Conservation (phyloP, 768 basidiomycete genomes). For the Cantharellus cinnabarinus region DNA sequence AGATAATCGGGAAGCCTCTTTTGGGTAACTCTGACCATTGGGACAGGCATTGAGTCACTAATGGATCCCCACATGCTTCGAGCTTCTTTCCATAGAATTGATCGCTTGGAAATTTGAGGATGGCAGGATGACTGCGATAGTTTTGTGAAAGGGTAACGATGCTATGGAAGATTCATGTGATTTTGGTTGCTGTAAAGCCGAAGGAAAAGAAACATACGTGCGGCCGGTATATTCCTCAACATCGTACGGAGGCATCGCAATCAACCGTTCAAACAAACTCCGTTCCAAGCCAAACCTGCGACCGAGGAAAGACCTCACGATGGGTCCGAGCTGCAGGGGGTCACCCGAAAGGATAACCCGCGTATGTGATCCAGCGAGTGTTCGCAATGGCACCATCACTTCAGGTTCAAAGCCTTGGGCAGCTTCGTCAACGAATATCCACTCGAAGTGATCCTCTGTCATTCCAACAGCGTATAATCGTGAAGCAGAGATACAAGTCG, state of each 20-base stretch:
- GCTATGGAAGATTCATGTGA: constrained; percentile 16
- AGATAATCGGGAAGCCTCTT: constrained; percentile 37
- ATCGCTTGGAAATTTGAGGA: constrained; percentile 41
- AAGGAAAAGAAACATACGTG: constrained; percentile 6
- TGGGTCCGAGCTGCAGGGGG: constrained; percentile 50
- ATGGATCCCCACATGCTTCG: constrained; percentile 23
- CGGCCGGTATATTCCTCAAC: constrained; percentile 7
- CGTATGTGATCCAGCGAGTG: constrained; percentile 30
- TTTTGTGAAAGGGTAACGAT: constrained; percentile 44
- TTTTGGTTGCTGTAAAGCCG: neutral
- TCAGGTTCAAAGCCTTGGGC: constrained; percentile 41
- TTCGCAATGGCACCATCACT: constrained; percentile 39
- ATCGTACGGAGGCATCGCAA: constrained; percentile 23
- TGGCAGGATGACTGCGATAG: constrained; percentile 41
- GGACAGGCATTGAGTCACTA: constrained; percentile 4
- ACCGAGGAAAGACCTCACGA: constrained; percentile 39
- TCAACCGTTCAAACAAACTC: constrained; percentile 43
- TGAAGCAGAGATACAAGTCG: constrained; percentile 35
- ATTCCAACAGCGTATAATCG: constrained; percentile 29
- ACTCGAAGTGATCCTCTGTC: constrained; percentile 31
- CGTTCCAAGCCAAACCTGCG: constrained; percentile 33
- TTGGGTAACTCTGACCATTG: constrained; percentile 22
- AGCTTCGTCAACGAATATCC: constrained; percentile 48
- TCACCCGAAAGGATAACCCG: constrained; percentile 48
- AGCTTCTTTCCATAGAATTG: constrained; percentile 38